Conservation (phyloP, 768 basidiomycete species). For the Coprinopsis cinerea region DNA sequence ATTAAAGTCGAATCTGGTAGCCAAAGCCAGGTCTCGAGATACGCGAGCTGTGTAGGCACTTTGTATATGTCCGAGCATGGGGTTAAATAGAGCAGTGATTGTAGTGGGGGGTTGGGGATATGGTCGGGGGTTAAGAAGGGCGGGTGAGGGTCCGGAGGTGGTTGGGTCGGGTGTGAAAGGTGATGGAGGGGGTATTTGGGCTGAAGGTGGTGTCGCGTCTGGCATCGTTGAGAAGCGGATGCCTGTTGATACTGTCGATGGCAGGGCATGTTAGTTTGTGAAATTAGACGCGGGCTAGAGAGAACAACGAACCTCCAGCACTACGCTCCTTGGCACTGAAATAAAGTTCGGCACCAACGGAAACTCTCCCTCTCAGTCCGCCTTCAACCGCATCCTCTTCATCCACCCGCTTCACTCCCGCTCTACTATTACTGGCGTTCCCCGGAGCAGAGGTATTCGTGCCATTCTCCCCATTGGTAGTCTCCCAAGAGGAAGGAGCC, state of each 20-base stretch:
- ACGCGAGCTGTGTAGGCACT: slow-evolving; percentile 88
- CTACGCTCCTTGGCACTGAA: slow-evolving; percentile 90
- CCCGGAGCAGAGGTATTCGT: slow-evolving; percentile 8
- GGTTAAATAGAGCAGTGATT: slow-evolving; percentile 91
- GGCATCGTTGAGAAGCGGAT: slow-evolving; percentile 92
- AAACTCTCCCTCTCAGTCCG: slow-evolving; percentile 85
- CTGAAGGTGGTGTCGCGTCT: slow-evolving; percentile 65
- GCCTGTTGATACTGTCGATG: slow-evolving; percentile 74
- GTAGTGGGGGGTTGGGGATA: slow-evolving; percentile 85
- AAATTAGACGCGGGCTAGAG: no score
- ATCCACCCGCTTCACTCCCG: slow-evolving; percentile 75
- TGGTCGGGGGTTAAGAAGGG: slow-evolving; percentile 15
- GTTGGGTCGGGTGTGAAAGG: slow-evolving; percentile 23
- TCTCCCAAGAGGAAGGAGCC: slow-evolving; percentile 32
- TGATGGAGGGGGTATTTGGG: slow-evolving; percentile 39
- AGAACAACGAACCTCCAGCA: slow-evolving; percentile 83
- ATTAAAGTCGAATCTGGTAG: slow-evolving; percentile 93
- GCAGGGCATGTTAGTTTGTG: no score
- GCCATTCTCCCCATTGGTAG: slow-evolving; percentile 17
- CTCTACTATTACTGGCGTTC: slow-evolving; percentile 14
- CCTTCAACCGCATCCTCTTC: slow-evolving; percentile 93
- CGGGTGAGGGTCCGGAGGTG: slow-evolving; percentile 30
- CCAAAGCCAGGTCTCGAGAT: slow-evolving; percentile 77
- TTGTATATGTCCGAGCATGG: slow-evolving; percentile 92
- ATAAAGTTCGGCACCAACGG: slow-evolving; percentile 90